Evolutionary conservation across 179 eudicot genomes (phyloP).

Genomic region (Beta corolliflora): DNA sequence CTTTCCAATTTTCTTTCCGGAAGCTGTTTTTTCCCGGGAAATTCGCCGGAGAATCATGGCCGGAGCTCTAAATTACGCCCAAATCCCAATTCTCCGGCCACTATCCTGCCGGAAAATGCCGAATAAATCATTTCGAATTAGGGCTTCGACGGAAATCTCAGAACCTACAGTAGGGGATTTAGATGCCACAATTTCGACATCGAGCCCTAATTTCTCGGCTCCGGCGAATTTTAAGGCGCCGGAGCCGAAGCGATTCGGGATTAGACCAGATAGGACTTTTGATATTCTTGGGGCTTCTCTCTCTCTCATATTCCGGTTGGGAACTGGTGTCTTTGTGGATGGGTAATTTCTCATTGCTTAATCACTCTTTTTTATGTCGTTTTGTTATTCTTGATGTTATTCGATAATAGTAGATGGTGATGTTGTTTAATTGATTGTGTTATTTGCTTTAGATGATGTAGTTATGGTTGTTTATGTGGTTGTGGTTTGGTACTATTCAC

Average conservation of each 20-base stretch:
- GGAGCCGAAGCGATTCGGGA: slow-evolving; percentile 60
- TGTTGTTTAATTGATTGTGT: neutral
- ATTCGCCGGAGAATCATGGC: slow-evolving; percentile 42
- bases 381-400: neutral
- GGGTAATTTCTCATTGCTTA: slow-evolving; percentile 42
- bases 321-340: slow-evolving; percentile 69
- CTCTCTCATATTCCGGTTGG: slow-evolving; percentile 65
- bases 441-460: neutral
- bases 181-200: slow-evolving; percentile 21
- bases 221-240: slow-evolving; percentile 84
- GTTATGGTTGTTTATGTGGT: neutral
- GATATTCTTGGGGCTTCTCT: slow-evolving; percentile 75
- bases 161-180: slow-evolving; percentile 33
- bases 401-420: too few relatives aligned
- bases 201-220: slow-evolving; percentile 40
- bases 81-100: slow-evolving; percentile 39
- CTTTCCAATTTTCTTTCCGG: neutral
- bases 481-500: neutral
- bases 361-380: neutral
- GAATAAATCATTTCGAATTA: slow-evolving; percentile 24
- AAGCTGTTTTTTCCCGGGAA: neutral
- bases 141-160: slow-evolving; percentile 45
- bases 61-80: slow-evolving; percentile 44
- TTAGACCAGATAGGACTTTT: slow-evolving; percentile 57
- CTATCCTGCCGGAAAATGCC: slow-evolving; percentile 24